Percentiles rank a stretch among this genome's conserved stretches.
Conservation (phyloP, 306 rosid genomes). For the Quercus aquifolioides region DNA sequence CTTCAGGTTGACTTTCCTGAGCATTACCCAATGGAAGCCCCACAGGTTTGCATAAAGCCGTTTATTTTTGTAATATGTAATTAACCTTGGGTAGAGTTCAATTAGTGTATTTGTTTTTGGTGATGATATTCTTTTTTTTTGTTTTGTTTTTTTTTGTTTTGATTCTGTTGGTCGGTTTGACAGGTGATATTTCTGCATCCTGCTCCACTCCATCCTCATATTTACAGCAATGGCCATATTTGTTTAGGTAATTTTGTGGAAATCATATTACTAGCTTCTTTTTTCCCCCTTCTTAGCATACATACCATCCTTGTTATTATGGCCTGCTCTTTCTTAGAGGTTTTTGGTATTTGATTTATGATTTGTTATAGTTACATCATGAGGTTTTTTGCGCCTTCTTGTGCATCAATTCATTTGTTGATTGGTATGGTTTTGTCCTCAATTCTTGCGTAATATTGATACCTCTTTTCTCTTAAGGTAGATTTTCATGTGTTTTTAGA, state of each 20-base stretch:
- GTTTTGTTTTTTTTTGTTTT: slow-evolving; percentile 18
- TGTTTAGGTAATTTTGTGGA: slow-evolving; percentile 74
- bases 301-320: not conserved
- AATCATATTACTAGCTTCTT: not conserved
- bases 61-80: not conserved
- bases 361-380: not conserved
- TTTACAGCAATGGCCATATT: slow-evolving; percentile 97
- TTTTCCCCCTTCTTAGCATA: not conserved
- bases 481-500: not conserved
- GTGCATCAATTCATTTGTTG: not conserved
- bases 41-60: slow-evolving; percentile 57
- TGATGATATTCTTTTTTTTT: slow-evolving; percentile 13
- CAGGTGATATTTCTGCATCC: slow-evolving; percentile 97
- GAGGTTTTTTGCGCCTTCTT: not conserved
- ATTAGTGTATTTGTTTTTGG: slow-evolving; percentile 5
- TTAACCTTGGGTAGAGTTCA: not conserved
- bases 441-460: not conserved
- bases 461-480: not conserved
- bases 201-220: slow-evolving; percentile 98
- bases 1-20: slow-evolving; percentile 99
- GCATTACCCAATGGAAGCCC: slow-evolving; percentile 99
- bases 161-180: slow-evolving; percentile 17
- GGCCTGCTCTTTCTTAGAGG: not conserved
- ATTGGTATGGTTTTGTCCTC: not conserved
- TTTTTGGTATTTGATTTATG: not conserved